phyloP scores from a whole-genome alignment of 2,329 filamentous ascomycete genomes.

The Helotiales sp. region DNA sequence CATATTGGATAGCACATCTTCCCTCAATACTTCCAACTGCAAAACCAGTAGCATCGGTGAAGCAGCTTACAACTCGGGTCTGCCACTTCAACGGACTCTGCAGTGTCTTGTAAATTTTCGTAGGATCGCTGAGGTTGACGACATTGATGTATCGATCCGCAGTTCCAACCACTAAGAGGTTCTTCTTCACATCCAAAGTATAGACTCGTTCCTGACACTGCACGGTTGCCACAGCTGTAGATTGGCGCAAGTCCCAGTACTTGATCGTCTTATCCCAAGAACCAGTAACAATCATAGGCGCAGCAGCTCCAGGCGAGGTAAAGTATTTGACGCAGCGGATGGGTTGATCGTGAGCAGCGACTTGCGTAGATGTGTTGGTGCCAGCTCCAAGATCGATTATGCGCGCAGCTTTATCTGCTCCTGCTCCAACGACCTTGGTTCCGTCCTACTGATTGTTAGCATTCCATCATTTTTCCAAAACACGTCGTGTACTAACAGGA shows the following conservation, averaged over 20 bases:
- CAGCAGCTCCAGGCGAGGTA: slow-evolving; percentile 64
- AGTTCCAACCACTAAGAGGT: slow-evolving; percentile 88
- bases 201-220: slow-evolving; percentile 81
- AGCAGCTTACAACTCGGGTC: slow-evolving; percentile 93
- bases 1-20: slow-evolving; percentile 96
- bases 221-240: slow-evolving; percentile 68
- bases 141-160: slow-evolving; percentile 97
- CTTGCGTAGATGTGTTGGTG: slow-evolving; percentile 65
- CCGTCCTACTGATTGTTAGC: slow-evolving; percentile 69
- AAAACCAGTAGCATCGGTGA: slow-evolving; percentile 88
- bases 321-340: slow-evolving; percentile 82
- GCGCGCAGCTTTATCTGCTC: slow-evolving; percentile 89
- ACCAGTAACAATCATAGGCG: slow-evolving; percentile 87
- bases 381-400: slow-evolving; percentile 79
- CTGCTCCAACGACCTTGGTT: slow-evolving; percentile 82
- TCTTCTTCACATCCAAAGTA: slow-evolving; percentile 87
- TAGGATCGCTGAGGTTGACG: slow-evolving; percentile 85
- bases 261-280: slow-evolving; percentile 91
- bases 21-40: slow-evolving; percentile 97
- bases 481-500: slow-evolving; percentile 63
- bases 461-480: neutral
- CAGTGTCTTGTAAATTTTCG: slow-evolving; percentile 92
- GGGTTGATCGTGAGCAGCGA: slow-evolving; percentile 84
- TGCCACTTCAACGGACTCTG: slow-evolving; percentile 98
- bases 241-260: slow-evolving; percentile 81